A percentile compares a stretch with the other conserved stretches of the same genome.
Conservation (phyloP, 2,329 filamentous ascomycete species). For the Drechslerella dactyloides region DNA sequence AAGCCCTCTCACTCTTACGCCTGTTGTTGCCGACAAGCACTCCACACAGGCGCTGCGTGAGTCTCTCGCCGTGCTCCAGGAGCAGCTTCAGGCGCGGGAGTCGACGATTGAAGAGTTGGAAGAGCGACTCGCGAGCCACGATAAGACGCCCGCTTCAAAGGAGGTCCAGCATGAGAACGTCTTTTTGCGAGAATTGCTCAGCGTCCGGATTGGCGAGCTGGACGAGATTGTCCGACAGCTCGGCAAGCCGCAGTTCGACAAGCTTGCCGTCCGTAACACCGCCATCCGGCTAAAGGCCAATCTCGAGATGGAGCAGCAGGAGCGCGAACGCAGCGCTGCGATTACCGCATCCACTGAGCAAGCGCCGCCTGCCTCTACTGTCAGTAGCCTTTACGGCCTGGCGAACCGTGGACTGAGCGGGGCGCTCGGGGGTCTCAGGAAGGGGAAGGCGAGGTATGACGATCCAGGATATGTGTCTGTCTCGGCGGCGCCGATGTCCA, state of each 20-base stretch:
- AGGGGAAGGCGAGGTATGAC: conserved; percentile 39
- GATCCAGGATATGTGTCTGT: conserved; percentile 49
- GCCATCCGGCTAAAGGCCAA: conserved; percentile 92
- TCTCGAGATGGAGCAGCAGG: conserved; percentile 96
- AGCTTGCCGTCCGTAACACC: conserved; percentile 81
- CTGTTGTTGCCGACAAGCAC: conserved; percentile 73
- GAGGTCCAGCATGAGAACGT: conserved; percentile 92
- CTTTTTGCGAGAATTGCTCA: conserved; percentile 92
- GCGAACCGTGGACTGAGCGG: conserved; percentile 37
- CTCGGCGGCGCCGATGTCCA: conserved; percentile 51
- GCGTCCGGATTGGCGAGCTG: conserved; percentile 86
- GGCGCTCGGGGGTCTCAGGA: conserved; percentile 37
- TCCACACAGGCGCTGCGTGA: conserved; percentile 93
- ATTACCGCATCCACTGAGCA: conserved; percentile 27
- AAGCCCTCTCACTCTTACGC: conserved; percentile 53
- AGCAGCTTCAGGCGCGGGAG: conserved; percentile 94
- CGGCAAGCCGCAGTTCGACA: conserved; percentile 75
- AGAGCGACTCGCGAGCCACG: conserved; percentile 70
- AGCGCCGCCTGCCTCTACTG: conserved; percentile 30
- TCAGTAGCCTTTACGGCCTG: conserved; percentile 38
- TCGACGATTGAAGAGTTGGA: conserved; percentile 86
- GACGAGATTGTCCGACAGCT: conserved; percentile 87
- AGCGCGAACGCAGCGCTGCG: conserved; percentile 72
- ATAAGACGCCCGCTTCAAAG: conserved; percentile 80
- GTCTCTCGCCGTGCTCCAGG: conserved; percentile 93